These are phyloP conservation scores for Silene uniflora DNA, from an alignment of 148 eudicot genomes.

Conservation along the genomic window DNA sequence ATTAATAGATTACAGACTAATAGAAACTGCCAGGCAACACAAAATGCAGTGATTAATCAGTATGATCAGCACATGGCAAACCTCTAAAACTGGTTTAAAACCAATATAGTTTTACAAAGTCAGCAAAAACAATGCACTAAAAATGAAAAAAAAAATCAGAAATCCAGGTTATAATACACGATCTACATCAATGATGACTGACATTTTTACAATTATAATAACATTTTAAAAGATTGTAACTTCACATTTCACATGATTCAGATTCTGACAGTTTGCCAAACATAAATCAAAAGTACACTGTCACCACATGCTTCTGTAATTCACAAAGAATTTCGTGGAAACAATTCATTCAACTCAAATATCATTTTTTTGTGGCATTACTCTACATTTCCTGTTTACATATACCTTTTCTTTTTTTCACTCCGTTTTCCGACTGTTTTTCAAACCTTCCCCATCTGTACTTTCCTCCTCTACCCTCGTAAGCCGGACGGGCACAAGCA, in stretches of 20 bases:
- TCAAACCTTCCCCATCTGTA: slow-evolving; percentile 22
- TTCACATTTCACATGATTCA: slow-evolving; percentile 23
- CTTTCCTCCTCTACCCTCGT: slow-evolving; percentile 27
- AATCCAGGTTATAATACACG: background rate
- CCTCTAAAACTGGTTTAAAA: too few relatives aligned
- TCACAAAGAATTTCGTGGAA: slow-evolving; percentile 18
- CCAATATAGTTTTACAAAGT: too few relatives aligned
- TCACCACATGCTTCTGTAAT: slow-evolving; percentile 20
- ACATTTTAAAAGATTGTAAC: slow-evolving; percentile 12
- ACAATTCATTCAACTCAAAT: slow-evolving; percentile 29
- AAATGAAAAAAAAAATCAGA: too few relatives aligned
- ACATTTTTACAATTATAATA: slow-evolving; percentile 16
- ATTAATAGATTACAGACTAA: too few relatives aligned
- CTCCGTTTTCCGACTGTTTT: slow-evolving; percentile 8
- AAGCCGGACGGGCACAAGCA: slow-evolving; percentile 29
- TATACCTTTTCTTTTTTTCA: background rate
- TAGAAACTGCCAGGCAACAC: too few relatives aligned
- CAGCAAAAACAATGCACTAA: too few relatives aligned
- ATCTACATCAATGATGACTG: slow-evolving; percentile 26
- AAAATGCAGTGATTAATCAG: too few relatives aligned
- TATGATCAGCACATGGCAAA: too few relatives aligned
- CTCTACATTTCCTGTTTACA: slow-evolving; percentile 33
- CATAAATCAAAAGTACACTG: slow-evolving; percentile 14
- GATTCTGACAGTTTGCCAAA: slow-evolving; percentile 17
- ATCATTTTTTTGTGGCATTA: slow-evolving; percentile 22